Conservation (phyloP, 164 flowering plant genomes). For the Magnolia changhungtana region DNA sequence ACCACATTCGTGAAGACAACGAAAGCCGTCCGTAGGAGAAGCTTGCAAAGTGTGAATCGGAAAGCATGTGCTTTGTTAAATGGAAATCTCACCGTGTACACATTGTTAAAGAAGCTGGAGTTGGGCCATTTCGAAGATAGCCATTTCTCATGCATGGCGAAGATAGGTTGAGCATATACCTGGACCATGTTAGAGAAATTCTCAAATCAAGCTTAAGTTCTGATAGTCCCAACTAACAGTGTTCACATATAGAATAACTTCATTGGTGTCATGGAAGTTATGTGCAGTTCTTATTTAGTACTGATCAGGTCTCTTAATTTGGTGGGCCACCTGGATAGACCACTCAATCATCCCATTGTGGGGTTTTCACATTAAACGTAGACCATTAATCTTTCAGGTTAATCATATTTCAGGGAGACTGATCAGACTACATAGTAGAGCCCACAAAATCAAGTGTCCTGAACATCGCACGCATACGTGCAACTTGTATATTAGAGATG, state of each 20-base stretch:
- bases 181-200: not conserved
- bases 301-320: too few species aligned
- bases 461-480: not conserved
- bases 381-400: too few species aligned
- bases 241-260: not conserved
- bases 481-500: not conserved
- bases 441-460: not conserved
- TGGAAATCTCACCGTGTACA: slow-evolving; percentile 8
- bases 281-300: not conserved
- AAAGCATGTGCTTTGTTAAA: not conserved
- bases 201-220: not conserved
- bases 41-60: slow-evolving; percentile 9
- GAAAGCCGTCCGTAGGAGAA: slow-evolving; percentile 7
- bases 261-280: not conserved
- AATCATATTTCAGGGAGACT: too few species aligned
- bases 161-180: slow-evolving; percentile 21
- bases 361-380: too few species aligned
- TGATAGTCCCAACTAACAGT: not conserved
- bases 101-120: not conserved
- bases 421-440: not conserved
- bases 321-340: too few species aligned
- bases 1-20: slow-evolving; percentile 16
- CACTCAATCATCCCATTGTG: too few species aligned
- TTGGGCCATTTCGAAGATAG: slow-evolving; percentile 12
- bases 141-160: slow-evolving; percentile 14